Base-by-base conservation (phyloP, 164 flowering plant species). In the Aristolochia fimbriata region DNA sequence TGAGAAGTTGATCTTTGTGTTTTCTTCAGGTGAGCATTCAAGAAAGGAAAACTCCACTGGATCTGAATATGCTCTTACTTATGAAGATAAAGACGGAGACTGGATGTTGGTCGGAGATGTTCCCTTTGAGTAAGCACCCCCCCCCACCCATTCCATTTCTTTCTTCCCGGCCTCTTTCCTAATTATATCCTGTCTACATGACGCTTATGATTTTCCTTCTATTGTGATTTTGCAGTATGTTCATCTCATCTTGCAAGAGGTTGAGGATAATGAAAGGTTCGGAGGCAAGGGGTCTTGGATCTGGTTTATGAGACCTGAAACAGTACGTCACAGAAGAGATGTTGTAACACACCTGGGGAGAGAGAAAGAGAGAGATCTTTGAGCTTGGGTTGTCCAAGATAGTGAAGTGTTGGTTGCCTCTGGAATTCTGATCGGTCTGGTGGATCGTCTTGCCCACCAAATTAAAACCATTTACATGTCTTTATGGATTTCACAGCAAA, bases 91-190 rank as follows among this genome's bases (percentile, higher is more conserved):
- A 73, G 97, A 90, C 71, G 92, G 95, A 41, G 97, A 87, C 65
- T 85, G 84, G 91, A 90, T 90, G 97, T 80, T 90, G 55, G 90
- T 90, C 71, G 97, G 97, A 61, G 94, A 90, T 79, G 92, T 90
- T 63, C 97, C 94, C 47, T 90, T 88, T 88, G 89, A 89, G 88
- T 87, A 87, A 83, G 94, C 60, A 59, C 45, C 55, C 48, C 53
- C 16, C 52, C 63, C 49, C 47, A 60, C 14, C 58, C n/a, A 47
- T 15, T 52, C 49, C 66, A 20, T 69, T 9, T 64, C 55, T 60
- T 48, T 59, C 33, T 27, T n/a, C n/a, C n/a, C n/a, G n/a, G n/a
- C 55, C 60, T 46, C 17, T 46, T 51, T 25, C 51, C 23, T 50
- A n/a, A n/a, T n/a, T n/a, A n/a, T n/a, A 24, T 57, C 27, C n/a